Conservation (phyloP, 139 green algal species). For the Asterochloris sp. region DNA sequence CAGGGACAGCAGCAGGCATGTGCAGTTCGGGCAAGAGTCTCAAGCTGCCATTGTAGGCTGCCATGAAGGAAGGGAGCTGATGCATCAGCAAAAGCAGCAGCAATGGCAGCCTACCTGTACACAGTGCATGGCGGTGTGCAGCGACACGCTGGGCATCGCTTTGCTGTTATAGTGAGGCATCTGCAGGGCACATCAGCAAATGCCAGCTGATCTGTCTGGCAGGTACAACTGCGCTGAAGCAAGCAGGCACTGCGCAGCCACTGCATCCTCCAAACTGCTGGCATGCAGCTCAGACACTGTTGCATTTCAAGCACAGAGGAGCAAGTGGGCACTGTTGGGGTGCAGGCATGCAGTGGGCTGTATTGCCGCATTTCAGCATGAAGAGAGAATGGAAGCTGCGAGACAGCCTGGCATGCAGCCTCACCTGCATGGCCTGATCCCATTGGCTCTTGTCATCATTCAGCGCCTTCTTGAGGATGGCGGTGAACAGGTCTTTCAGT, state of each 20-base stretch:
- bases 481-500: constrained; percentile 43
- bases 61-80: neutral
- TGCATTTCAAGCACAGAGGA: no score
- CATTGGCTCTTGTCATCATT: constrained; percentile 77
- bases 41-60: no score
- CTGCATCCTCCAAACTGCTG: no score
- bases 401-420: constrained; percentile 34
- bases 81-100: neutral
- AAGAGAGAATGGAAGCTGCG: constrained; percentile 74
- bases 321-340: no score
- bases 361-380: constrained; percentile 53
- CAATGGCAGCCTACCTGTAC: constrained; percentile 23
- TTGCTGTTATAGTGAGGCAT: constrained; percentile 85
- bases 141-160: constrained; percentile 83
- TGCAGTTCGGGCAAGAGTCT: no score
- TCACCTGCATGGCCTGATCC: constrained; percentile 55
- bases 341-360: no score
- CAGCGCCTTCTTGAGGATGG: constrained; percentile 34
- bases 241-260: no score
- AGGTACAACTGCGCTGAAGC: no score
- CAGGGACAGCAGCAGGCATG: no score
- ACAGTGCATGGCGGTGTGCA: constrained; percentile 56
- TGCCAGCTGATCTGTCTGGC: no score
- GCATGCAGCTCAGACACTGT: no score
- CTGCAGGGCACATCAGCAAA: constrained; percentile 22